A percentile compares a stretch with the other conserved stretches of the same genome.
phyloP scores from a whole-genome alignment of 139 green algal species.

The Chlorella sp. region DNA sequence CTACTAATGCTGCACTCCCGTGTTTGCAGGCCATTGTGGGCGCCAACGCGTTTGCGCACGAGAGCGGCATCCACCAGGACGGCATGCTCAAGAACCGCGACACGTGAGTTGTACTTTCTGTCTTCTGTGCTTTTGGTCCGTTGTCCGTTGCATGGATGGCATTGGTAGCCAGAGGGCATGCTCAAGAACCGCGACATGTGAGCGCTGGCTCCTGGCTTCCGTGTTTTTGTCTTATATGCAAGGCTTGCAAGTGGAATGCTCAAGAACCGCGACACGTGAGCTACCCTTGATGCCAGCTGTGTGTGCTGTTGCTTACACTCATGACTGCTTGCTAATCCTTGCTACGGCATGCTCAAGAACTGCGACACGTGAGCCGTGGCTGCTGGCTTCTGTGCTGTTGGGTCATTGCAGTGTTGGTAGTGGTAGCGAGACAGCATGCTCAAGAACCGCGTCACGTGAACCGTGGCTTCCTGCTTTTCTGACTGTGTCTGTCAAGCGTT shows the following conservation, averaged over 20 bases:
- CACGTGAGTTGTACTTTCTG: slow-evolving; percentile 42
- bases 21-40: slow-evolving; percentile 90
- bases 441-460: slow-evolving; percentile 64
- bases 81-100: slow-evolving; percentile 79
- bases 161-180: no score
- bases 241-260: no score
- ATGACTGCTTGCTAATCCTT: no score
- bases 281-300: background rate
- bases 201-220: no score
- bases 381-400: background rate
- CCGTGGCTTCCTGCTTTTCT: no score
- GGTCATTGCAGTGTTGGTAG: no score
- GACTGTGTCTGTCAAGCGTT: no score
- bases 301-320: no score
- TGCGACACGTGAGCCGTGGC: slow-evolving; percentile 53
- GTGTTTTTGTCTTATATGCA: no score
- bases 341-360: slow-evolving; percentile 83
- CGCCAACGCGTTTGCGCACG: slow-evolving; percentile 98
- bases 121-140: background rate
- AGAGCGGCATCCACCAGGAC: slow-evolving; percentile 97
- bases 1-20: no score
- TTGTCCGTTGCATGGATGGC: no score
- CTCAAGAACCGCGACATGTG: slow-evolving; percentile 67
- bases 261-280: slow-evolving; percentile 68
- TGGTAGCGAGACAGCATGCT: no score